These are phyloP conservation scores for Mycena floridula DNA, from an alignment of 768 basidiomycete genomes.

Conservation along the genomic window DNA sequence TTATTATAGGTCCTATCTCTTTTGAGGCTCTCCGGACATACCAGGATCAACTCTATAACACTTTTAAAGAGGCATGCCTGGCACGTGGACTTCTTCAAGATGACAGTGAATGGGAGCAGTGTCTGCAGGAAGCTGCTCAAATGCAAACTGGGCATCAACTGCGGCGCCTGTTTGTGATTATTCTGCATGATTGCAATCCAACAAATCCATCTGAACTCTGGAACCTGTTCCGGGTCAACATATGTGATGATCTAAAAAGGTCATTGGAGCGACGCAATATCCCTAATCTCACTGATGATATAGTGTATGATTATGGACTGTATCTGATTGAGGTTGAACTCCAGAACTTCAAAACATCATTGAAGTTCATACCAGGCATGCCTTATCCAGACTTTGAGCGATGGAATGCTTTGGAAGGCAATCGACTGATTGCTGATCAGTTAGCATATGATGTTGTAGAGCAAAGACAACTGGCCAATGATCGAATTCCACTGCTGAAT, in stretches of 20 bases:
- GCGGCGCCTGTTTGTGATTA: constrained; percentile 31
- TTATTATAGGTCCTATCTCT: constrained; percentile 25
- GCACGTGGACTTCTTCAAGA: not conserved
- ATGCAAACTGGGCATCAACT: constrained; percentile 32
- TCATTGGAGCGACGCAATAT: constrained; percentile 10
- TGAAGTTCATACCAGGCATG: constrained; percentile 12
- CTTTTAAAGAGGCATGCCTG: constrained; percentile 16
- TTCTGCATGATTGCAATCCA: constrained; percentile 29
- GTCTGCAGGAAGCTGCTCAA: constrained; percentile 31
- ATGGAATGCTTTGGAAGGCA: constrained; percentile 13
- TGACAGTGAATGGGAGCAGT: constrained; percentile 9
- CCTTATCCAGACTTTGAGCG: constrained; percentile 8
- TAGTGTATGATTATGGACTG: constrained; percentile 36
- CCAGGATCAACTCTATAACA: constrained; percentile 15
- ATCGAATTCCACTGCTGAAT: constrained; percentile 18
- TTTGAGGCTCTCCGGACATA: constrained; percentile 20
- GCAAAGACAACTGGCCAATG: not conserved
- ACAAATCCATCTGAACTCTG: constrained; percentile 28
- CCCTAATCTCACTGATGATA: constrained; percentile 17
- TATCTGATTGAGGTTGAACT: constrained; percentile 28
- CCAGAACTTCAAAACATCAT: constrained; percentile 15
- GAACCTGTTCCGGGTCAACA: constrained; percentile 22
- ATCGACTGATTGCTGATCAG: constrained; percentile 15
- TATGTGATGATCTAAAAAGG: constrained; percentile 34
- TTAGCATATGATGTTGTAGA: constrained; percentile 8